Evolutionary conservation across 139 green algal genomes (phyloP), one percentile per base, ranked within the genome.

Genomic region (Chlamydomonas sp.): DNA sequence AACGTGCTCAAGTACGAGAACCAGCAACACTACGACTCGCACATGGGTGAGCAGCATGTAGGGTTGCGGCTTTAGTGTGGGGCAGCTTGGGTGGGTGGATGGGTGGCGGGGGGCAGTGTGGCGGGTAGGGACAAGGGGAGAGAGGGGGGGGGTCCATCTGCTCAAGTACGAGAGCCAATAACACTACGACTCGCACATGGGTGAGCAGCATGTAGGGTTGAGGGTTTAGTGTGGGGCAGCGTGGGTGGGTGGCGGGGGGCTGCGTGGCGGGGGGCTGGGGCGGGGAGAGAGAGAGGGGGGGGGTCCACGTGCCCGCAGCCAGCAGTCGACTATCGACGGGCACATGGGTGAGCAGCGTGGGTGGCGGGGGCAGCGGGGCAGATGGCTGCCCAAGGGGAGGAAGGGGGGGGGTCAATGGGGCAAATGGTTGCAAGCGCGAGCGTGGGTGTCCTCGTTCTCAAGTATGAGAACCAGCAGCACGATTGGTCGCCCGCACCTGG

Each of bases 331-430:
- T 85, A 54, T 73, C 65, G 80, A 89, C 29, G 73, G 50, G 1
- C 83, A 89, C 75, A 76, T 79, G 48, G 83, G 84, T 60, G 77
- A 86, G 59, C 81, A 75, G n/a, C n/a, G n/a, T n/a, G n/a, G n/a
- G n/a, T n/a, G n/a, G n/a, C n/a, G n/a, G n/a, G n/a, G n/a, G n/a
- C n/a, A n/a, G n/a, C n/a, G n/a, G n/a, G n/a, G n/a, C n/a, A n/a
- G n/a, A n/a, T n/a, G n/a, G n/a, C n/a, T n/a, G n/a, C n/a, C n/a
- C n/a, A n/a, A n/a, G n/a, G n/a, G n/a, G n/a, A n/a, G n/a, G n/a
- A n/a, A n/a, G n/a, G n/a, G n/a, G n/a, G n/a, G n/a, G n/a, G n/a
- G n/a, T n/a, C n/a, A n/a, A n/a, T n/a, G n/a, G n/a, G n/a, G n/a
- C n/a, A n/a, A n/a, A n/a, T n/a, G n/a, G n/a, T n/a, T n/a, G n/a